These are phyloP conservation scores for Globisporangium echinulatum DNA, from an alignment of 352 stramenopile species.

Conservation along the genomic window DNA sequence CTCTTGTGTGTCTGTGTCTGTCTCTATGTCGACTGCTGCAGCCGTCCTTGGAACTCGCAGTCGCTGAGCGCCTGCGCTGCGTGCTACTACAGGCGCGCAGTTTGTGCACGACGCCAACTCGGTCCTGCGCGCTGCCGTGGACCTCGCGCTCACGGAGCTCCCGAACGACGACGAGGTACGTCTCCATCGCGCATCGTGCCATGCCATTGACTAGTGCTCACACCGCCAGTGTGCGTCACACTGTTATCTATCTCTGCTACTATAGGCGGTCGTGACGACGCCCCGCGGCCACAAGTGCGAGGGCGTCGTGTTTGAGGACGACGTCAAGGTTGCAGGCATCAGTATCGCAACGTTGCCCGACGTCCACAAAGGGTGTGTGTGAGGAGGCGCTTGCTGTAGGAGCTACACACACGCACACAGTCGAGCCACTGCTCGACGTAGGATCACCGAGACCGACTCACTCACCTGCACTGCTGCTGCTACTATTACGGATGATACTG, in stretches of 20 bases:
- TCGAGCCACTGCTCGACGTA: background rate
- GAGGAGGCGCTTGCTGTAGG: too few species aligned
- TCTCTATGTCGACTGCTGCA: too few species aligned
- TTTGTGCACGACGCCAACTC: conserved; percentile 74
- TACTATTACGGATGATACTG: too few species aligned
- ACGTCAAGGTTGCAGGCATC: conserved; percentile 72
- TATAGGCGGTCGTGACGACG: conserved; percentile 67
- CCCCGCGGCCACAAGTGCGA: conserved; percentile 66
- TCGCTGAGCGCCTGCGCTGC: background rate
- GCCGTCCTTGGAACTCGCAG: too few species aligned
- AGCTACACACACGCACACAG: conserved; percentile 2
- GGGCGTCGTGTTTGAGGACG: conserved; percentile 67
- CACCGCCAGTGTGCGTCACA: background rate
- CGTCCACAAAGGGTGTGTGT: conserved; percentile 33
- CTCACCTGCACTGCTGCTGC: too few species aligned
- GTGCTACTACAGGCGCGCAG: conserved; percentile 24
- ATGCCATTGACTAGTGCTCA: background rate
- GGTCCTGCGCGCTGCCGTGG: conserved; percentile 58
- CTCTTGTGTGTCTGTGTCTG: too few species aligned
- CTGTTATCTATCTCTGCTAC: background rate
- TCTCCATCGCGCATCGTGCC: background rate
- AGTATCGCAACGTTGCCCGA: conserved; percentile 42
- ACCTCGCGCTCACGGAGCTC: conserved; percentile 70
- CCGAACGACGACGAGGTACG: conserved; percentile 75
- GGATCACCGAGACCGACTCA: too few species aligned